Conservation (phyloP, 2,329 filamentous ascomycete genomes). For the Westerdykella sp. region DNA sequence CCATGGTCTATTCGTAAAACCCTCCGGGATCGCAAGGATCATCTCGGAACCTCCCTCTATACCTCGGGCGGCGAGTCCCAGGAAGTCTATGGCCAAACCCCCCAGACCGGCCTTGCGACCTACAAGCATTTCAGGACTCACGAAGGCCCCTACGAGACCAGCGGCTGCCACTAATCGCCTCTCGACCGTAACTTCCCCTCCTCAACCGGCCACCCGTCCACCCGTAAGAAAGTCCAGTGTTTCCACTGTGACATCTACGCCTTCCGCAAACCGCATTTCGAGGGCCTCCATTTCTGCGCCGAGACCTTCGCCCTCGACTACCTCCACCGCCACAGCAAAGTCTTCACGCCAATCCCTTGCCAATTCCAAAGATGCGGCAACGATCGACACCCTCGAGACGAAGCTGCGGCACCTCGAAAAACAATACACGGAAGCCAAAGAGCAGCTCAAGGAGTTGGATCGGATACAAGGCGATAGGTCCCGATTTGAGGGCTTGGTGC, state of each 20-base stretch:
- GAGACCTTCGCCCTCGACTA: slow-evolving; percentile 10
- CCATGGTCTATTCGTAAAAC: slow-evolving; percentile 81
- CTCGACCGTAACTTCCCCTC: slow-evolving; percentile 23
- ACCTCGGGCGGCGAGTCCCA: slow-evolving; percentile 27
- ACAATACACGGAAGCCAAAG: slow-evolving; percentile 76
- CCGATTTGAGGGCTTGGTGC: slow-evolving; percentile 75
- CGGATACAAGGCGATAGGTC: slow-evolving; percentile 69
- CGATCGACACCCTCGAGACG: slow-evolving; percentile 76
- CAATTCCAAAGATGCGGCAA: not conserved
- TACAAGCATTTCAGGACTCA: no score
- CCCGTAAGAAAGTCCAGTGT: not conserved
- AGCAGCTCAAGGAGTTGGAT: slow-evolving; percentile 74
- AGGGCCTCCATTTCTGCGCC: not conserved
- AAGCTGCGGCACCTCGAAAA: slow-evolving; percentile 84
- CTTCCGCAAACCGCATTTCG: not conserved
- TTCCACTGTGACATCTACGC: not conserved
- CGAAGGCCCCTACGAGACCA: not conserved
- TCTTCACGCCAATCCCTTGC: slow-evolving; percentile 28
- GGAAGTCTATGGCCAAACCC: no score
- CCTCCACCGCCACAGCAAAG: slow-evolving; percentile 11
- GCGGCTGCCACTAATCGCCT: slow-evolving; percentile 2
- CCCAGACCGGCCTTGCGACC: no score
- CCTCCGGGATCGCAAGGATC: slow-evolving; percentile 56
- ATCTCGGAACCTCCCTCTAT: slow-evolving; percentile 36
- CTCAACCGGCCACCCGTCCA: slow-evolving; percentile 1